Evolutionary conservation across 2,329 filamentous ascomycete genomes (phyloP), one percentile per base, ranked within the genome.

Genomic region (Trichoderma endophyticum): DNA sequence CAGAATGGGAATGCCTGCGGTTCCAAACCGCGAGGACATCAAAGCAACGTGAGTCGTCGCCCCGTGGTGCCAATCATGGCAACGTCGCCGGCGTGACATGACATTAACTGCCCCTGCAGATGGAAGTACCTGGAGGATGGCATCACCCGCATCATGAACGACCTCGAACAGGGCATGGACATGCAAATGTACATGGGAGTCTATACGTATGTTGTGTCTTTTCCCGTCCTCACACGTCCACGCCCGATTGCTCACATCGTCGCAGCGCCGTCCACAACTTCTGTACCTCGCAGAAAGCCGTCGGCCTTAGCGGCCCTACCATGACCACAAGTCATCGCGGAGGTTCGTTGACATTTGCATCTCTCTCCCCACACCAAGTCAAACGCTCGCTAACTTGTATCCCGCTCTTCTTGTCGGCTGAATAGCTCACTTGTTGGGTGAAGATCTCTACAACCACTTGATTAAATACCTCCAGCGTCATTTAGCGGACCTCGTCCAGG

Each of bases 151-250:
- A 97, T 99, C 79, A 98, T 99, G 95, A 89, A 90, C 77, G 93
- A 97, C 79, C 87, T 98, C 32, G 93, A 95, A 78, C 92, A 94
- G 75, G 96, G 96, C 73, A 93, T 99, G 83, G 95, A 98, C 79
- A 94, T 98, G 91, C 90, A 92, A 77, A 95, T 93, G 86, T 98
- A 98, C 83, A 98, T 98, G 95, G 94, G 93, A 71, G 90, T 98
- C 73, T 98, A 98, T 84, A 98, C 95, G 92, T 94, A 80, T 67
- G 77, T 77, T 43, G 69, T 70, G 26, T 24, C 57, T 11, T n/a
- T 26, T 32, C 57, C 48, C 26, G 63, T 34, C 48, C 48, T 51
- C 60, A 57, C 48, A 66, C 30, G 32, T 14, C 24, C 39, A 36
- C n/a, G 18, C 26, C 24, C n/a, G 43, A 77, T 62, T 63, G 48